These are phyloP conservation scores for Suillus placidus DNA, from an alignment of 768 basidiomycete species.

Conservation along the genomic window DNA sequence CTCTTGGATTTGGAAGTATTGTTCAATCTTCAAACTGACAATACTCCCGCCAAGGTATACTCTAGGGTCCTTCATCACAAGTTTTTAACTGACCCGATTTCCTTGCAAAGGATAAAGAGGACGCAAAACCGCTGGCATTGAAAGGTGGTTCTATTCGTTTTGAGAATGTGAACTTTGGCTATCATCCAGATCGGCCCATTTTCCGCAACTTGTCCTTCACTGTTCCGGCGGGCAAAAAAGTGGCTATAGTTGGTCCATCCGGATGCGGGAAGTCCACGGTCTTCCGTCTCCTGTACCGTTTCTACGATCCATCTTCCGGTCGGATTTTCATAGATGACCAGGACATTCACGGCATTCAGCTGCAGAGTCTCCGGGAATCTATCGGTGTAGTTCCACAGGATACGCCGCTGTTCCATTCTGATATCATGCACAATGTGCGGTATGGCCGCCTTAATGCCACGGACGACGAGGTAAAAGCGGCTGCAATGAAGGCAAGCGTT, in stretches of 20 bases:
- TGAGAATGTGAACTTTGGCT: slow-evolving; percentile 89
- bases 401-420: slow-evolving; percentile 94
- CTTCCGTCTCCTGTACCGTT: slow-evolving; percentile 90
- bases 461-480: slow-evolving; percentile 87
- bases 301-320: slow-evolving; percentile 86
- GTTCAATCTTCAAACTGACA: slow-evolving; percentile 85
- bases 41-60: slow-evolving; percentile 66
- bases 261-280: slow-evolving; percentile 98
- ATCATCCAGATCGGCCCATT: slow-evolving; percentile 90
- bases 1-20: slow-evolving; percentile 96
- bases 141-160: slow-evolving; percentile 89
- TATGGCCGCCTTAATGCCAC: slow-evolving; percentile 88
- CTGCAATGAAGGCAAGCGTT: slow-evolving; percentile 85
- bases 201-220: slow-evolving; percentile 87
- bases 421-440: slow-evolving; percentile 93
- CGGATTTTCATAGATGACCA: slow-evolving; percentile 88
- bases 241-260: slow-evolving; percentile 95
- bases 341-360: slow-evolving; percentile 71
- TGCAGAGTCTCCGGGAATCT: slow-evolving; percentile 68
- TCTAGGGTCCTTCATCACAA: background rate
- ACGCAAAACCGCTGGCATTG: slow-evolving; percentile 67
- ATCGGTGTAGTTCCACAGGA: slow-evolving; percentile 98
- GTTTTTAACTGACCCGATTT: background rate
- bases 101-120: slow-evolving; percentile 60
- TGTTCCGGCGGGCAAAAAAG: slow-evolving; percentile 94